These are phyloP conservation scores for Pleurotus salmoneostramineus DNA, from an alignment of 768 basidiomycete genomes.

Conservation along the genomic window DNA sequence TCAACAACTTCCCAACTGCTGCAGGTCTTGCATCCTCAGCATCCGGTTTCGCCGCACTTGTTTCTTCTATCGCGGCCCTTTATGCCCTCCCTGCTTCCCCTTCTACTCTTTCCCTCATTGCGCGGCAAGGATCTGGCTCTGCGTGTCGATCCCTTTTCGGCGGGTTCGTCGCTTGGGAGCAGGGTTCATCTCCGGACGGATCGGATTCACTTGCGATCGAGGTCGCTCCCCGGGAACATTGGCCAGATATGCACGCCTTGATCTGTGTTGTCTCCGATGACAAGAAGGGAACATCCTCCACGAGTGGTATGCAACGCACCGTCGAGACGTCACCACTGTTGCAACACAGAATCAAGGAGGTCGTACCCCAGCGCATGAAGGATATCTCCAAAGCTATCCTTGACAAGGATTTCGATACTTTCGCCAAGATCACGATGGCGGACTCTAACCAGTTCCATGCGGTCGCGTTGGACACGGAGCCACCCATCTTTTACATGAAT, in stretches of 20 bases:
- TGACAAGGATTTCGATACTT: slow-evolving; percentile 77
- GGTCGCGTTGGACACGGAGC: slow-evolving; percentile 92
- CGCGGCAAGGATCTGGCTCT: slow-evolving; percentile 96
- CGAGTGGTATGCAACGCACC: slow-evolving; percentile 96
- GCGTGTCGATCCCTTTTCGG: slow-evolving; percentile 98
- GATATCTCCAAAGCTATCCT: slow-evolving; percentile 79
- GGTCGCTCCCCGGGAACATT: slow-evolving; percentile 81
- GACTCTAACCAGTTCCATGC: slow-evolving; percentile 99
- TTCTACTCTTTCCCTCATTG: slow-evolving; percentile 86
- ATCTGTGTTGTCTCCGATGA: slow-evolving; percentile 95
- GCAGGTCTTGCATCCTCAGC: slow-evolving; percentile 98
- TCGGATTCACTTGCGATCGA: slow-evolving; percentile 85
- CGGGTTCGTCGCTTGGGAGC: slow-evolving; percentile 95
- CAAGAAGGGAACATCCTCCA: slow-evolving; percentile 95
- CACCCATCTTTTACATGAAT: slow-evolving; percentile 99
- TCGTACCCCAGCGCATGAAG: slow-evolving; percentile 88
- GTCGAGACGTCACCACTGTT: slow-evolving; percentile 89
- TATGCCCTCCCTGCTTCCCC: slow-evolving; percentile 77
- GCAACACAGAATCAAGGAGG: slow-evolving; percentile 78
- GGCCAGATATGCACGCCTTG: slow-evolving; percentile 95
- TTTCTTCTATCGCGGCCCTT: slow-evolving; percentile 82
- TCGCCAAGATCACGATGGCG: slow-evolving; percentile 91
- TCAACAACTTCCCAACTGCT: slow-evolving; percentile 99
- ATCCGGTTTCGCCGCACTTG: slow-evolving; percentile 94
- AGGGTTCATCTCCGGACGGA: slow-evolving; percentile 64